Evolutionary conservation across 495 filamentous ascomycete species (phyloP), one percentile per base, ranked within the genome.

Genomic region (Cladorrhinum samala): DNA sequence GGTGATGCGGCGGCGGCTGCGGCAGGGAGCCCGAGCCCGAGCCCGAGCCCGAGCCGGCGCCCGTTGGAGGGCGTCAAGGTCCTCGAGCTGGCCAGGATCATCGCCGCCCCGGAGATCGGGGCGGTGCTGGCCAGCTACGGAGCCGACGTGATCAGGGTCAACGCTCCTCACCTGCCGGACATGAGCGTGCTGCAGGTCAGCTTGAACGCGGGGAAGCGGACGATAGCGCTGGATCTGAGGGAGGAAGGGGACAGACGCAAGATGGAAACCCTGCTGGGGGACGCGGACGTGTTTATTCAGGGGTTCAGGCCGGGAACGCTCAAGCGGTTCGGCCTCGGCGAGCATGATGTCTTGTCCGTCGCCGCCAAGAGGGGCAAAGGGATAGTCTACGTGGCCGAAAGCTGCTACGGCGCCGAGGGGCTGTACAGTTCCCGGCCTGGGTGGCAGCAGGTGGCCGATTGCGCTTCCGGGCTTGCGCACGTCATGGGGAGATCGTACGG

Each of bases 361-460:
- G 75, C 73, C 11, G 68, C 72, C 46, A 72, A 72, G 37, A 70
- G 80, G 11, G 74, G 72, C 6, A 78, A 77, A 57, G 80, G 81
- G 3, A 72, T 81, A 19, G 75, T 85, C 36, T 79, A 79, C 55
- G 75, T 83, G 9, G 72, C 73, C 33, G 80, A 83, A 68, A 80
- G 80, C 67, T 84, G 81, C 57, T 84, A 81, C 54, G 82, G 82
- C 6, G 60, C 56, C 6, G 54, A 68, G 50, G 71, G 71, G 11
- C 56, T 58, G 14, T 69, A 67, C 51, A 69, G 68, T 2, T 48
- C 63, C 27, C 57, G 71, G 37, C 63, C 71, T 8, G 71, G 71
- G 18, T 75, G 71, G 71, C 72, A 75, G 59, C 72, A 75, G 56
- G 69, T 75, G 17, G 67, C 71, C 0, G 71, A 74, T 62, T 66